Evolutionary conservation across 2,329 filamentous ascomycete genomes (phyloP), one percentile per base, ranked within the genome.

Genomic region (Zymoseptoria tritici): DNA sequence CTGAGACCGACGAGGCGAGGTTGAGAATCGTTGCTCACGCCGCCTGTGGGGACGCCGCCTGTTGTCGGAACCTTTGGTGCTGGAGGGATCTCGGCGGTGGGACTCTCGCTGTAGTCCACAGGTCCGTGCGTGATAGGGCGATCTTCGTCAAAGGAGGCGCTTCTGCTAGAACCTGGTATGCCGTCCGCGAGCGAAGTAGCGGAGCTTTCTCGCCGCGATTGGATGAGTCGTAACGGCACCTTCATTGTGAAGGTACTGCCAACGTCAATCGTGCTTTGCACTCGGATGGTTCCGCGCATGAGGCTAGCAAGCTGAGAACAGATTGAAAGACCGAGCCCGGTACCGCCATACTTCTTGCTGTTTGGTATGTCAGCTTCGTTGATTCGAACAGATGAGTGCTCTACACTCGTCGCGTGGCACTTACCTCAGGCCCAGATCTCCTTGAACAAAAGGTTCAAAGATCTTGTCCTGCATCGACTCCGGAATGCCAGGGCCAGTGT

Each of bases 361-460:
- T 24, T 24, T 24, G 22, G 22, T 24, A 24, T 24, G 22, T 24
- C 22, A 24, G 22, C 22, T 24, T 24, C 22, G 22, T 24, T 24
- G 22, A 24, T 24, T 24, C 22, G 22, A 24, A 24, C 22, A 4
- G 22, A 24, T 24, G 22, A 24, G 22, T 24, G 22, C 22, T 24
- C 22, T 24, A 24, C 22, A 24, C 22, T 24, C 22, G 22, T 24
- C 22, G 22, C 22, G 4, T 24, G 22, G 22, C 3, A 24, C 22
- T 24, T 6, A 24, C 77, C 89, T 95, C n/a, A 97, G 76, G 0
- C 91, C 90, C 1, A 94, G 78, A 70, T 96, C 91, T 19, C 89
- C 92, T 74, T 97, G 92, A 0, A 96, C 89, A 70, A 97, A 97
- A 0, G 92, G 92, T 72, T 96, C 91, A 71, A 97, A 97, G 11